Conservation (phyloP, 495 filamentous ascomycete species). For the Bombardia bombarda region DNA sequence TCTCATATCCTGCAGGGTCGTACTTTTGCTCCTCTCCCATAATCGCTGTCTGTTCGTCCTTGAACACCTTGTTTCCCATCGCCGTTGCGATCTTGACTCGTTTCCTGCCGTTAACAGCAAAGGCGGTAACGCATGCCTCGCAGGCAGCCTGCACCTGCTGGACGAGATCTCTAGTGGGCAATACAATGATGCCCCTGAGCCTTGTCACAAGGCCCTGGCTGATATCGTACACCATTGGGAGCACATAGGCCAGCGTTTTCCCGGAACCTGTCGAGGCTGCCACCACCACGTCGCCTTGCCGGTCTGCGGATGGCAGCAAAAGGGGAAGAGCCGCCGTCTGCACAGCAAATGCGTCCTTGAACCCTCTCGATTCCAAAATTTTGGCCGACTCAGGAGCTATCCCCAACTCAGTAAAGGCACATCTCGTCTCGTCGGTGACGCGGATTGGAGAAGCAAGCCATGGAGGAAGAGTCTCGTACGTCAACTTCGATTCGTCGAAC, state of each 20-base stretch:
- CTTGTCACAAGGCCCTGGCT: conserved; percentile 48
- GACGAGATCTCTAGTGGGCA: conserved; percentile 87
- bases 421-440: conserved; percentile 47
- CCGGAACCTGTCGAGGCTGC: conserved; percentile 89
- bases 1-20: conserved; percentile 24
- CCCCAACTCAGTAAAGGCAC: conserved; percentile 56
- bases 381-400: conserved; percentile 30
- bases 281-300: conserved; percentile 71
- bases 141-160: conserved; percentile 68
- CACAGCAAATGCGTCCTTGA: conserved; percentile 72
- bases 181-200: conserved; percentile 69
- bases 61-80: conserved; percentile 67
- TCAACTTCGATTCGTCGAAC: conserved; percentile 41
- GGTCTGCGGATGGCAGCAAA: conserved; percentile 49
- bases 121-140: conserved; percentile 52
- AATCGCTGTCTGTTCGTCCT: conserved; percentile 62
- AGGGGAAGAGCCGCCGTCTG: conserved; percentile 76
- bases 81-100: conserved; percentile 71
- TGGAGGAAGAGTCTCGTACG: conserved; percentile 48
- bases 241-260: conserved; percentile 82
- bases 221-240: conserved; percentile 77
- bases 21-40: conserved; percentile 51
- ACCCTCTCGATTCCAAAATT: conserved; percentile 56
- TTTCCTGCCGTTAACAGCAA: conserved; percentile 42
- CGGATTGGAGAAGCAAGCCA: conserved; percentile 73